Percentiles rank a stretch among this genome's conserved stretches.
Evolutionary conservation across 2,329 filamentous ascomycete genomes (phyloP).

Genomic region (Fusarium floridanum): DNA sequence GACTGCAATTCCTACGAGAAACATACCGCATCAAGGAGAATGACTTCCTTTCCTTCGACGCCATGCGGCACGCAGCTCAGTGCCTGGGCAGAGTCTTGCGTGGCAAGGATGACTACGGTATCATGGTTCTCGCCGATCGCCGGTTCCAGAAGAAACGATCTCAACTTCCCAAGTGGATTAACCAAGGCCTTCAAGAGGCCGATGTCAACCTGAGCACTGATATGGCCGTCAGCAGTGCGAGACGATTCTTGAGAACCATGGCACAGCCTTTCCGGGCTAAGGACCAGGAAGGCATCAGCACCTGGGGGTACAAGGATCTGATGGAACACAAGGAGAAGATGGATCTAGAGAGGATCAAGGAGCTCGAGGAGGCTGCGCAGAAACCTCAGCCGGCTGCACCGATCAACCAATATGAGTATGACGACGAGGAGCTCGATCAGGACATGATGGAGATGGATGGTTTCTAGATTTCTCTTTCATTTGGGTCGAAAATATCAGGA

Average conservation of each 20-base stretch:
- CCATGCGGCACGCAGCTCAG: slow-evolving; percentile 98
- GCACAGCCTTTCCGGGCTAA: slow-evolving; percentile 86
- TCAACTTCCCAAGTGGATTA: slow-evolving; percentile 98
- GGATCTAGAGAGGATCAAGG: slow-evolving; percentile 75
- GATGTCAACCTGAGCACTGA: slow-evolving; percentile 94
- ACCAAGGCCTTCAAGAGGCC: slow-evolving; percentile 84
- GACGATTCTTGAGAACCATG: slow-evolving; percentile 91
- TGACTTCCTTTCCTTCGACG: slow-evolving; percentile 98
- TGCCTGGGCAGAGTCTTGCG: slow-evolving; percentile 94
- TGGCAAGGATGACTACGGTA: slow-evolving; percentile 99
- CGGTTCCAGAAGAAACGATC: slow-evolving; percentile 91
- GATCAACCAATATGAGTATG: slow-evolving; percentile 63
- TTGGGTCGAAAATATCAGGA: not conserved
- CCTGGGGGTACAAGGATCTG: slow-evolving; percentile 87
- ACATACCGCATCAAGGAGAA: slow-evolving; percentile 97
- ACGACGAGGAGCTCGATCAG: slow-evolving; percentile 66
- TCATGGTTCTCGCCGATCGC: slow-evolving; percentile 97
- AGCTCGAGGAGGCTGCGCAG: slow-evolving; percentile 63
- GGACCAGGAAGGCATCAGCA: slow-evolving; percentile 92
- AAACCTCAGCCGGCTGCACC: slow-evolving; percentile 37
- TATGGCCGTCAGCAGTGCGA: slow-evolving; percentile 90
- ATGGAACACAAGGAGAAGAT: slow-evolving; percentile 81
- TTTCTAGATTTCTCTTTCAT: slow-evolving; percentile 39
- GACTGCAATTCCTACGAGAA: slow-evolving; percentile 95
- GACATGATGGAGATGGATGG: slow-evolving; percentile 67